Conservation (phyloP, 176 grass and related monocot species). For the Musa troglodytarum region DNA sequence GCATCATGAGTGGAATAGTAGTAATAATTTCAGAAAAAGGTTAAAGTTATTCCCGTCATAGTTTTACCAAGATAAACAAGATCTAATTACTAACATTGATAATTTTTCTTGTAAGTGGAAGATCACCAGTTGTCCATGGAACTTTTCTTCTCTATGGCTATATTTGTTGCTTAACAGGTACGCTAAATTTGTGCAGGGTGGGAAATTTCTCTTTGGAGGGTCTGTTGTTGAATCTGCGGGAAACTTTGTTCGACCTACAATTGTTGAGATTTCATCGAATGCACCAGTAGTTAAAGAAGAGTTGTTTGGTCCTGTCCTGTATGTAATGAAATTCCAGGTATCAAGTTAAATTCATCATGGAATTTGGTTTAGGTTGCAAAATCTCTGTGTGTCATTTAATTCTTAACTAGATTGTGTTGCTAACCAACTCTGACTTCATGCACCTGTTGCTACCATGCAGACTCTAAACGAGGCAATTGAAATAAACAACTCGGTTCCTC, state of each 20-base stretch:
- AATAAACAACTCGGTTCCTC: conserved; percentile 92
- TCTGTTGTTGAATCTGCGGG: conserved; percentile 72
- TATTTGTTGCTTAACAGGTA: background rate
- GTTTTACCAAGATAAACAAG: too few species aligned
- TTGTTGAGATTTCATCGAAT: conserved; percentile 74
- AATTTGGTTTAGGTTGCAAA: background rate
- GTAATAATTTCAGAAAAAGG: too few species aligned
- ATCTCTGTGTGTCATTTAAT: background rate
- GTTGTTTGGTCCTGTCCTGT: conserved; percentile 92
- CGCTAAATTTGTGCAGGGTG: conserved; percentile 46
- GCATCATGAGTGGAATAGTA: too few species aligned
- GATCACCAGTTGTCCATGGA: too few species aligned
- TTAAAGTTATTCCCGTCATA: too few species aligned
- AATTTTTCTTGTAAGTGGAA: background rate
- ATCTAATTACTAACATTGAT: too few species aligned
- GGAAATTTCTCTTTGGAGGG: conserved; percentile 81
- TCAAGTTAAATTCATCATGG: background rate
- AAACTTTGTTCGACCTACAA: conserved; percentile 80
- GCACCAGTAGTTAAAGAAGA: conserved; percentile 84
- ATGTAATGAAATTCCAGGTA: conserved; percentile 98
- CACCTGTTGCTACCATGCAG: conserved; percentile 28
- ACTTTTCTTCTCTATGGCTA: too few species aligned
- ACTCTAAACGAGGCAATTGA: conserved; percentile 87
- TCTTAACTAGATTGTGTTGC: background rate
- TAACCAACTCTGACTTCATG: conserved; percentile 12